These are phyloP conservation scores for Geranomyces michiganensis DNA, from an alignment of 192 early-diverging fungal genomes.

Conservation along the genomic window DNA sequence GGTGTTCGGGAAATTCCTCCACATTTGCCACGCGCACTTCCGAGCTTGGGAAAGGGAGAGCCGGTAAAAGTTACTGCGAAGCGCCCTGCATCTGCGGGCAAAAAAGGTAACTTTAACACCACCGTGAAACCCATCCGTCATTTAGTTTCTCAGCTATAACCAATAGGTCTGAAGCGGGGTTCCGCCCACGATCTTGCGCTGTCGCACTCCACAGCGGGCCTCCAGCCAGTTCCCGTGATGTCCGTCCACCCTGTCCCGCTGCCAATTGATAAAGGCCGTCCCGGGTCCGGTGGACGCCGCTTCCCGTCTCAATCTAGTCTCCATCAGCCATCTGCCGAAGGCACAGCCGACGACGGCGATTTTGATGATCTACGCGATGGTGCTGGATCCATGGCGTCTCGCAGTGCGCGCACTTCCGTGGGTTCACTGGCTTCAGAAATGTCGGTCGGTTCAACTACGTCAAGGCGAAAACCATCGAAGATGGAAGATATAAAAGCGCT, in stretches of 20 bases:
- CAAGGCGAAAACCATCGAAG: conserved; percentile 1
- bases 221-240: conserved; percentile 4
- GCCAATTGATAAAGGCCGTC: conserved; percentile 18
- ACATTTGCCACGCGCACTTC: too few species aligned
- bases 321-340: neutral
- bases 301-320: conserved; percentile 6
- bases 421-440: conserved; percentile 14
- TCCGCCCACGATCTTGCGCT: neutral
- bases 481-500: neutral
- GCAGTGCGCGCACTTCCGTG: conserved; percentile 1
- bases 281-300: conserved; percentile 13
- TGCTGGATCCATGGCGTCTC: neutral
- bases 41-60: too few species aligned
- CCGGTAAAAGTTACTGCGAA: too few species aligned
- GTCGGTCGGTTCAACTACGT: conserved; percentile 3
- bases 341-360: conserved; percentile 11
- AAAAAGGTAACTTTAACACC: too few species aligned
- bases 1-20: too few species aligned
- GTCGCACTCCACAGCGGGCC: neutral
- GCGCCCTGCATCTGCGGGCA: too few species aligned
- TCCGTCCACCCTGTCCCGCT: conserved; percentile 8
- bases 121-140: too few species aligned
- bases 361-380: neutral
- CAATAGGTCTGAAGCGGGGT: neutral
- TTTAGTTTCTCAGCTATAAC: too few species aligned